Percentiles rank a stretch among this genome's conserved stretches.
Conservation (phyloP, 345 rosid species). For the Firmiana major region DNA sequence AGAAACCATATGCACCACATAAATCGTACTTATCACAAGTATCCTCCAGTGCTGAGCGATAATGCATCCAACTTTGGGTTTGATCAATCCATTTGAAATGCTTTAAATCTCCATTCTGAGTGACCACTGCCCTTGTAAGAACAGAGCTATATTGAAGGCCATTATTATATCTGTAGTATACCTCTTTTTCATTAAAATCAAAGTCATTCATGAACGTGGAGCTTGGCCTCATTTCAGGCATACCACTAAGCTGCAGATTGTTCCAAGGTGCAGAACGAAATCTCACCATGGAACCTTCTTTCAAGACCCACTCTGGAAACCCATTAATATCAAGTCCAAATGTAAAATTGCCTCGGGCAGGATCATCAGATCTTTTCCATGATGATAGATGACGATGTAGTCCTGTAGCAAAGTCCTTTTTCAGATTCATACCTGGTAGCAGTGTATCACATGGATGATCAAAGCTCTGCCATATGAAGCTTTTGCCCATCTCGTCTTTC, state of each 20-base stretch:
- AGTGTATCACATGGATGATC: conserved; percentile 41
- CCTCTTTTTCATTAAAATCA: too few species aligned
- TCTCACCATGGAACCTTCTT: conserved; percentile 13
- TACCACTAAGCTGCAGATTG: too few species aligned
- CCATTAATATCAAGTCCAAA: conserved; percentile 30
- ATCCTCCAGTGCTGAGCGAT: conserved; percentile 30
- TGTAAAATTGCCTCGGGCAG: conserved; percentile 19
- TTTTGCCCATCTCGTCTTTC: conserved; percentile 16
- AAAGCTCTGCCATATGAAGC: conserved; percentile 50
- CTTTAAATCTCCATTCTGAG: background rate
- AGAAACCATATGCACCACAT: conserved; percentile 46
- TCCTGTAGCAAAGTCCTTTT: background rate
- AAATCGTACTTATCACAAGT: conserved; percentile 31
- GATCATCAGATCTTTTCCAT: conserved; percentile 25
- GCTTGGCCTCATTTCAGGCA: too few species aligned
- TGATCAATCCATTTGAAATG: background rate
- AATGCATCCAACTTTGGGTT: conserved; percentile 22
- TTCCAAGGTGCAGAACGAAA: background rate
- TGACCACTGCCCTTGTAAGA: background rate
- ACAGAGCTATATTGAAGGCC: background rate
- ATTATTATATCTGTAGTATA: too few species aligned
- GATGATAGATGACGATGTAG: too few species aligned
- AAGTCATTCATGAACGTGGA: too few species aligned
- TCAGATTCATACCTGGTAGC: conserved; percentile 49
- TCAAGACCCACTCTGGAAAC: conserved; percentile 31